Conservation (phyloP, 257 asterid species). For the Anisodus tanguticus region DNA sequence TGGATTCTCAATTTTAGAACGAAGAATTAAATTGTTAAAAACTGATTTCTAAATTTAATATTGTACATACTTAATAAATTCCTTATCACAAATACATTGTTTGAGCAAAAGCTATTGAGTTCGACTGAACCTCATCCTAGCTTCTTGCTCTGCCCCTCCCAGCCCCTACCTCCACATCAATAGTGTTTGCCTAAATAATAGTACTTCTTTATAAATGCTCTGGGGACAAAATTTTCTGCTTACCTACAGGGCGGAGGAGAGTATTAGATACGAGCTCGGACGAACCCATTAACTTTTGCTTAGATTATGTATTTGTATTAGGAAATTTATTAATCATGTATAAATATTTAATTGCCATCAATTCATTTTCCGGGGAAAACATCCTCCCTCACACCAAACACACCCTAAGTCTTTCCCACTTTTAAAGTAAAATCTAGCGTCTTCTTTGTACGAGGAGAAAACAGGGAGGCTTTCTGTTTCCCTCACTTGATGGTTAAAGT, state of each 20-base stretch:
- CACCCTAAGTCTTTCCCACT: background rate
- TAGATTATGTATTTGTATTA: background rate
- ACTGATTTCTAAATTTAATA: background rate
- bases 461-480: background rate
- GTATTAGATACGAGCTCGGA: background rate
- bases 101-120: too few relatives aligned
- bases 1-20: too few relatives aligned
- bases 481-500: constrained; percentile 26
- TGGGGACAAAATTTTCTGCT: background rate
- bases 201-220: background rate
- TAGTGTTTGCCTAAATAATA: background rate
- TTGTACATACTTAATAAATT: background rate
- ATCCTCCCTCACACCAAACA: background rate
- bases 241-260: background rate
- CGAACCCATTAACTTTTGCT: background rate
- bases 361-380: background rate
- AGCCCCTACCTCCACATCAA: background rate
- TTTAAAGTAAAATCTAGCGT: constrained; percentile 26
- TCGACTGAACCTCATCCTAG: background rate
- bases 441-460: background rate
- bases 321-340: background rate
- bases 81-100: background rate
- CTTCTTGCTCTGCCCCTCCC: background rate
- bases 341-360: background rate
- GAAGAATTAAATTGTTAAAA: background rate